Percentiles rank a stretch among this genome's conserved stretches.
Evolutionary conservation across 2,329 filamentous ascomycete genomes (phyloP).

Genomic region (Endoconidiophora polonica): DNA sequence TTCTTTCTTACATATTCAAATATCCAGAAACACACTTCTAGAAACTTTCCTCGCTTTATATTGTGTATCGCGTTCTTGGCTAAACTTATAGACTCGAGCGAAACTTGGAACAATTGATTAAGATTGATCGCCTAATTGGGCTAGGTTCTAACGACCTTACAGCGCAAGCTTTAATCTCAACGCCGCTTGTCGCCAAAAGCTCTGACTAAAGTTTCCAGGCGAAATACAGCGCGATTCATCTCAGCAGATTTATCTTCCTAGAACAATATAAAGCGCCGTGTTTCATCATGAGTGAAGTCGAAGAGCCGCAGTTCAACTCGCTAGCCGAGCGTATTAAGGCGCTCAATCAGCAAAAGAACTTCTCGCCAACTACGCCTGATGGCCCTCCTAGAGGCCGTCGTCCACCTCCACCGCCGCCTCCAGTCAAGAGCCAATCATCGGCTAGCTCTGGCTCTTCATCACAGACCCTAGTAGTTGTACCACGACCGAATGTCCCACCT

Average conservation of each 20-base stretch:
- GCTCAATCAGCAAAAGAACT: constrained; percentile 44
- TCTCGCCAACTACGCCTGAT: constrained; percentile 17
- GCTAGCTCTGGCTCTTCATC: constrained; percentile 16
- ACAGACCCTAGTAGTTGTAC: background rate
- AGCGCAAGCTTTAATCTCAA: no score
- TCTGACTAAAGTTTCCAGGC: no score
- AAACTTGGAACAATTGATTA: no score
- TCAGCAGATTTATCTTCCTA: background rate
- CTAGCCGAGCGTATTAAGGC: constrained; percentile 48
- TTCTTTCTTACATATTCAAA: no score
- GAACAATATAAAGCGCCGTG: constrained; percentile 17
- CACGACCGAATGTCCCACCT: constrained; percentile 20
- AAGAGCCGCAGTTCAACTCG: constrained; percentile 44
- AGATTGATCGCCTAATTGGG: no score
- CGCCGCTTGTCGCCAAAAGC: no score
- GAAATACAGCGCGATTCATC: no score
- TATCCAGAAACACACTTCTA: no score
- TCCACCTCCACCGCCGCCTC: constrained; percentile 18
- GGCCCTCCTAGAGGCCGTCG: constrained; percentile 13
- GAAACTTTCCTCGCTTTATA: no score
- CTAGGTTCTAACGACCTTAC: no score
- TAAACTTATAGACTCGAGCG: no score
- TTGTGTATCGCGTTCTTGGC: no score
- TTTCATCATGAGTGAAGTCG: constrained; percentile 36
- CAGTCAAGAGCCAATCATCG: background rate